These are phyloP conservation scores for Anthracocystis walkeri DNA, from an alignment of 1,284 basidiomycete species.

Conservation along the genomic window DNA sequence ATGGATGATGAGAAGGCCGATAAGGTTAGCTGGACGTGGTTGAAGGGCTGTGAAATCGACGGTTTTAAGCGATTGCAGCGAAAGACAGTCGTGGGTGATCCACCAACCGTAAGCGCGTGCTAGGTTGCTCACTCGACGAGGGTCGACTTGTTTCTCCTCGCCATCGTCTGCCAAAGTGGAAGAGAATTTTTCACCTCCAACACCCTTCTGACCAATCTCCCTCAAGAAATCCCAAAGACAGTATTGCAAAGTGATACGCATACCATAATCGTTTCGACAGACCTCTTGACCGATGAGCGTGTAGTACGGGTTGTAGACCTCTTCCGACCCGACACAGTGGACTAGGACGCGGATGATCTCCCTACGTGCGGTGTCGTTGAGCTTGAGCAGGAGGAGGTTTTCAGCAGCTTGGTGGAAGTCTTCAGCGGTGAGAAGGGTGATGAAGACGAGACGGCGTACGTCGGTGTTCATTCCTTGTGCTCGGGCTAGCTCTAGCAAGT, in stretches of 20 bases:
- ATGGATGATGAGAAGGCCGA: constrained; percentile 58
- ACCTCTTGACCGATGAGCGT: constrained; percentile 77
- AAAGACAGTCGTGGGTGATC: constrained; percentile 79
- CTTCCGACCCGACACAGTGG: constrained; percentile 82
- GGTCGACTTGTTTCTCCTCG: constrained; percentile 43
- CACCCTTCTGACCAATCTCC: constrained; percentile 84
- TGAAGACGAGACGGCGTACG: constrained; percentile 88
- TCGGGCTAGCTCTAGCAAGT: constrained; percentile 81
- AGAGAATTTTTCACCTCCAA: constrained; percentile 85
- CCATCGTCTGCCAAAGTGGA: constrained; percentile 71
- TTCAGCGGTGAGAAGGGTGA: constrained; percentile 83
- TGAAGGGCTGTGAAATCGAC: constrained; percentile 60
- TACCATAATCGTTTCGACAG: constrained; percentile 73
- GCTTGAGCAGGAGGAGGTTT: constrained; percentile 81
- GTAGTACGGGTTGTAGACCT: constrained; percentile 91
- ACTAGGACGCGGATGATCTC: constrained; percentile 92
- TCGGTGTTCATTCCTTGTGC: constrained; percentile 99
- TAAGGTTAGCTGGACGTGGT: constrained; percentile 35
- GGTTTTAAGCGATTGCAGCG: constrained; percentile 77
- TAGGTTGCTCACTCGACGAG: constrained; percentile 75
- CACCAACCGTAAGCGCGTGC: constrained; percentile 86
- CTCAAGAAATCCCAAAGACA: constrained; percentile 97
- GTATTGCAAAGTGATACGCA: constrained; percentile 93
- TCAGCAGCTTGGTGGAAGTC: constrained; percentile 95
- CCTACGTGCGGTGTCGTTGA: constrained; percentile 90